Percentiles rank a stretch among this genome's conserved stretches.
Conservation (phyloP, 257 asterid species). For the Orobanche coerulescens region DNA sequence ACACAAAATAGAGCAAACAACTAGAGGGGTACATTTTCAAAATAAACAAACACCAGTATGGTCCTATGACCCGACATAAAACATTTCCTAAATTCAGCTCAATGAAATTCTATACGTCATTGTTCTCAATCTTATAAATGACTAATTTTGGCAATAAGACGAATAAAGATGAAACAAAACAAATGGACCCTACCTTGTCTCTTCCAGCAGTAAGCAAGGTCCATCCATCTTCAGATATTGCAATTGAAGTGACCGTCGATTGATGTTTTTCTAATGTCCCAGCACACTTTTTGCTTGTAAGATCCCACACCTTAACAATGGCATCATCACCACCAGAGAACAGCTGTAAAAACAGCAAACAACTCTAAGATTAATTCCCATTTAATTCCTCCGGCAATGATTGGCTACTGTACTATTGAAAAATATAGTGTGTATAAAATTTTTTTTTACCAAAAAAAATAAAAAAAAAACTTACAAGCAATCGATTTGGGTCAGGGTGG, state of each 20-base stretch:
- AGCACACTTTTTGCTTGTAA: slow-evolving; percentile 60
- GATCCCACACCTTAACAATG: slow-evolving; percentile 75
- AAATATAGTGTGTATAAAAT: background rate
- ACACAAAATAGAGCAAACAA: background rate
- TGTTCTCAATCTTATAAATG: background rate
- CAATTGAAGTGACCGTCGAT: slow-evolving; percentile 81
- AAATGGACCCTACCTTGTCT: slow-evolving; percentile 57
- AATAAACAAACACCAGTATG: background rate
- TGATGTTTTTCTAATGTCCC: slow-evolving; percentile 76
- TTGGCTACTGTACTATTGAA: background rate
- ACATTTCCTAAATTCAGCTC: background rate
- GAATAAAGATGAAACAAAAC: background rate
- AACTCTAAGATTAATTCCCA: slow-evolving; percentile 12
- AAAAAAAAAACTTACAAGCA: slow-evolving; percentile 55
- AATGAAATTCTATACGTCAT: background rate
- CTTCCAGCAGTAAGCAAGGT: slow-evolving; percentile 86
- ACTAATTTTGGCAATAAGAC: background rate
- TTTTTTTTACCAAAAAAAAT: background rate
- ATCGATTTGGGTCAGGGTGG: slow-evolving; percentile 70
- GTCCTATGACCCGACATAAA: slow-evolving; percentile 6
- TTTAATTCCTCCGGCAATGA: slow-evolving; percentile 1
- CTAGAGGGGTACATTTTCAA: background rate
- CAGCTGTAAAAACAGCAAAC: slow-evolving; percentile 42
- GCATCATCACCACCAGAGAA: slow-evolving; percentile 85
- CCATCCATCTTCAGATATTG: slow-evolving; percentile 86